Percentiles rank a stretch among this genome's conserved stretches.
phyloP scores from a whole-genome alignment of 371 early-diverging fungal species.

The Rhizopus stolonifer region DNA sequence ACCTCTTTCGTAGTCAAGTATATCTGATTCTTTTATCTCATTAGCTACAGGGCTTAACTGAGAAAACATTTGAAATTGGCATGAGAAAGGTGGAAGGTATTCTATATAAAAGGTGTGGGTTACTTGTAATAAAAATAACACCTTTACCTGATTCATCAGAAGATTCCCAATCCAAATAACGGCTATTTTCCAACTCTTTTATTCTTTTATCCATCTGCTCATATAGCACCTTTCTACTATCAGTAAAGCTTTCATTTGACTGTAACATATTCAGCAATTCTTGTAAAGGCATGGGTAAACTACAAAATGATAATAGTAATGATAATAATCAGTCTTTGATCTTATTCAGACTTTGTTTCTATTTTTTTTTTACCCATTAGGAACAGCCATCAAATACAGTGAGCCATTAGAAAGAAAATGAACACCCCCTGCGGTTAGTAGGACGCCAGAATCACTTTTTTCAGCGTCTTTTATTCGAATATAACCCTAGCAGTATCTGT shows the following conservation, averaged over 20 bases:
- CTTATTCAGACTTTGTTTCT: no score
- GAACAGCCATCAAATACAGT: constrained; percentile 55
- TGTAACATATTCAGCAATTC: constrained; percentile 63
- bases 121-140: not conserved
- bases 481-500: constrained; percentile 38
- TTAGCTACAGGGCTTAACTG: constrained; percentile 55
- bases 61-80: constrained; percentile 59
- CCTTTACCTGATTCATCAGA: constrained; percentile 14
- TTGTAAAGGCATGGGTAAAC: constrained; percentile 36
- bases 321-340: no score
- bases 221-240: constrained; percentile 21
- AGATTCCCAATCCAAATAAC: constrained; percentile 26
- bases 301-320: no score
- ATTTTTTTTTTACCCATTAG: constrained; percentile 49
- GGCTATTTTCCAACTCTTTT: constrained; percentile 27
- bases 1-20: constrained; percentile 62
- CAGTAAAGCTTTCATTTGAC: constrained; percentile 39
- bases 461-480: constrained; percentile 55
- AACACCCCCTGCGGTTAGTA: constrained; percentile 55
- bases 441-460: constrained; percentile 52
- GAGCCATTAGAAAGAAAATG: constrained; percentile 60
- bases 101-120: not conserved
- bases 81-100: constrained; percentile 29
- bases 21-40: constrained; percentile 37
- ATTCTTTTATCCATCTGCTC: constrained; percentile 41